phyloP scores from a whole-genome alignment of 176 grass and related monocot species.

The Oryza meridionalis region DNA sequence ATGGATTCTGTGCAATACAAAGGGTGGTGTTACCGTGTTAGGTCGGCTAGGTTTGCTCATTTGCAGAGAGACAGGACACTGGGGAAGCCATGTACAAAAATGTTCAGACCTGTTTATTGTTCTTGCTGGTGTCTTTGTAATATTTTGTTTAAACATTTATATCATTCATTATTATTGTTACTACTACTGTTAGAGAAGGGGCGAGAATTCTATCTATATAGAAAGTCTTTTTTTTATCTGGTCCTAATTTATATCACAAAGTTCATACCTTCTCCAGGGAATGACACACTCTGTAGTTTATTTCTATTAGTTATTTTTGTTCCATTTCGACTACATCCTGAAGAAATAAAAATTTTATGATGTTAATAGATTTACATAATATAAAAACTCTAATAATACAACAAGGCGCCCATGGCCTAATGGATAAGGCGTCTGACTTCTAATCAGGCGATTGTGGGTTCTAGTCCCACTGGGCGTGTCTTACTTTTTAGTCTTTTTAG shows the following conservation, averaged over 20 bases:
- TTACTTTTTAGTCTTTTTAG: not conserved
- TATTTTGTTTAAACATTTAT: not conserved
- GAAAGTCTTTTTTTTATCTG: not conserved
- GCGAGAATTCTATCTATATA: not conserved
- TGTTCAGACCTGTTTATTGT: not conserved
- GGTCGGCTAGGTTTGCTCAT: not conserved
- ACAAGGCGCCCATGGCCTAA: conserved; percentile 82
- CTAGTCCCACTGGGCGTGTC: conserved; percentile 92
- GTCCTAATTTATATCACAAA: not conserved
- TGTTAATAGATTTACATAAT: too few relatives aligned
- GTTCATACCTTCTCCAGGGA: too few relatives aligned
- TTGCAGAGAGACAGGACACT: not conserved
- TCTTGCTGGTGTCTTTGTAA: not conserved
- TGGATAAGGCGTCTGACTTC: conserved; percentile 96
- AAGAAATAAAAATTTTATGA: too few relatives aligned
- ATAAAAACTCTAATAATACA: too few relatives aligned
- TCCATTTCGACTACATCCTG: too few relatives aligned
- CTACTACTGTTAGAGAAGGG: not conserved
- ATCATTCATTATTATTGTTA: not conserved
- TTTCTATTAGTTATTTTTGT: too few relatives aligned
- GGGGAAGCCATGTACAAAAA: not conserved
- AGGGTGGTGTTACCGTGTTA: not conserved
- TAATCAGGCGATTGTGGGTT: conserved; percentile 98
- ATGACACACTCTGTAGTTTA: too few relatives aligned
- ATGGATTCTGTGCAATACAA: not conserved